Evolutionary conservation across 2,329 filamentous ascomycete genomes (phyloP), one percentile per base, ranked within the genome.

Genomic region (Trichoderma sp.): DNA sequence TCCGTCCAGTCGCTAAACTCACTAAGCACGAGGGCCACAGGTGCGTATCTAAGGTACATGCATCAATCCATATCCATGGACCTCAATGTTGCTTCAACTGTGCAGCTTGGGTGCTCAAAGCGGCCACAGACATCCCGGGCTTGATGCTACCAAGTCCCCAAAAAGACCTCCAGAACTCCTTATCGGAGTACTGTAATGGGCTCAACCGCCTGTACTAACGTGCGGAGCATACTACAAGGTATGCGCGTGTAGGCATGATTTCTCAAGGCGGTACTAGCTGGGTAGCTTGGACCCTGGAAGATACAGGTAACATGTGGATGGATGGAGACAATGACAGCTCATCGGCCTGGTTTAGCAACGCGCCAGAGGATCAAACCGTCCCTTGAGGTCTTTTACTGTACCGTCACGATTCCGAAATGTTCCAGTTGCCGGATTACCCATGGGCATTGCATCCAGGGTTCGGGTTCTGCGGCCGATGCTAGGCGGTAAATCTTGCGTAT

Each of bases 301-400:
- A 21, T 43, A 12, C 51, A 43, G 34, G 51, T 30, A 60, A 68
- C 39, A 68, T 68, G 65, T 53, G 57, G 56, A 69, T 12, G 9
- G 14, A 69, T 61, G 66, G 66, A 51, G 56, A 36, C 36, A 30
- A 28, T 61, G 53, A 61, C 39, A 61, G 28, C 56, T 61, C 66
- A 51, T 60, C 28, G 30, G 24, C 24, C 11, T 64, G 56, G 18
- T 32, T 43, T 24, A 12, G 34, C 34, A 39, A 12, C 26, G 12
- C 39, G 8, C 15, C 14, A 24, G 32, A 62, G 34, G 21, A 62
- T 43, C 34, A 62, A n/a, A 9, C 21, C 34, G 7, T 39, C 14
- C n/a, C 18, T 47, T 28, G 11, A 24, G 21, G 47, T 15, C 28
- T 34, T 53, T 66, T 56, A 36, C 30, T 3, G 43, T 66, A 26